phyloP scores from a whole-genome alignment of 164 flowering plant genomes.

The Akebia trifoliata region DNA sequence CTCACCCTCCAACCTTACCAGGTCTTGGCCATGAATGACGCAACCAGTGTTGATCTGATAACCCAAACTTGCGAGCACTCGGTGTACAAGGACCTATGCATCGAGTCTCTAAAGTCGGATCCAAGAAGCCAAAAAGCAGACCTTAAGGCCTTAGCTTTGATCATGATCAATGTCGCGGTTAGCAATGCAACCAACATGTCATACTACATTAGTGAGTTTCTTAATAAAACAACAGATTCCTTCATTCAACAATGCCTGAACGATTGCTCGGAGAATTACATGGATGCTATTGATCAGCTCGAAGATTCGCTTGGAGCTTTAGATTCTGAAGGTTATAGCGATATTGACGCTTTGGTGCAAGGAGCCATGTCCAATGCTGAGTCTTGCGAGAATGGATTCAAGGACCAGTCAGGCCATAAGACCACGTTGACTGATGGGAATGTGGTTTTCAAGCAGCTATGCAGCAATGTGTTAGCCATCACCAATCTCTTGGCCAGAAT shows the following conservation, averaged over 20 bases:
- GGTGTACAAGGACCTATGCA: conserved; percentile 18
- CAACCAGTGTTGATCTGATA: conserved; percentile 6
- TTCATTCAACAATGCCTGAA: conserved; percentile 7
- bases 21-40: too few relatives aligned
- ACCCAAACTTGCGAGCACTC: conserved; percentile 7
- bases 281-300: conserved; percentile 22
- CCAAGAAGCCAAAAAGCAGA: conserved; percentile 14
- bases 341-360: conserved; percentile 12
- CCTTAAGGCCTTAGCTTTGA: conserved; percentile 14
- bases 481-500: conserved; percentile 9
- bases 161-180: conserved; percentile 3
- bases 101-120: conserved; percentile 11
- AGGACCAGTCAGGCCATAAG: neutral
- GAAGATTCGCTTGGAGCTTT: conserved; percentile 14
- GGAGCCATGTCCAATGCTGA: conserved; percentile 22
- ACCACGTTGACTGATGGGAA: neutral
- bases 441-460: conserved; percentile 8
- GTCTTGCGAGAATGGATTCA: conserved; percentile 17
- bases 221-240: neutral
- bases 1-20: too few relatives aligned
- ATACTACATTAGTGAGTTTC: neutral
- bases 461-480: conserved; percentile 20
- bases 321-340: conserved; percentile 5
- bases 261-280: conserved; percentile 22
- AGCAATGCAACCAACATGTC: conserved; percentile 5